Percentiles rank a stretch among this genome's conserved stretches.
phyloP scores from a whole-genome alignment of 2,329 filamentous ascomycete species.

The Rasamsonia emersonii region DNA sequence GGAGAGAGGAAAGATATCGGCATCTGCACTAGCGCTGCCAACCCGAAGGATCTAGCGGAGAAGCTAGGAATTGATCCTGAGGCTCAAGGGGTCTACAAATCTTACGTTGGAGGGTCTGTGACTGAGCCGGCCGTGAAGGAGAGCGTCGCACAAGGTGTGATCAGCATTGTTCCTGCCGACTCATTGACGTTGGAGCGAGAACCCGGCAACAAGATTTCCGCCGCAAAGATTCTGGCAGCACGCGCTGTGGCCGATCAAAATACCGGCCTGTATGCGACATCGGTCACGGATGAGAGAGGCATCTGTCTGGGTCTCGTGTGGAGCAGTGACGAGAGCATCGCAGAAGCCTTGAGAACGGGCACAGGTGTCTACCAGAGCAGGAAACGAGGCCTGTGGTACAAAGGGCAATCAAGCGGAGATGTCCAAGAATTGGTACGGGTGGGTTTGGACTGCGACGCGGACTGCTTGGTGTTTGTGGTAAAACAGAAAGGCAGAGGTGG shows the following conservation, averaged over 20 bases:
- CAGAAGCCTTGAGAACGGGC: slow-evolving; percentile 73
- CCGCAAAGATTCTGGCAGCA: slow-evolving; percentile 62
- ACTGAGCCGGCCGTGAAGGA: slow-evolving; percentile 42
- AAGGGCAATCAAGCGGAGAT: slow-evolving; percentile 89
- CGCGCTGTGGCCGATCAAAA: slow-evolving; percentile 72
- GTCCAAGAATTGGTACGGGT: slow-evolving; percentile 81
- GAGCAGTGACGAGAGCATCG: slow-evolving; percentile 83
- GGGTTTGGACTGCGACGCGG: slow-evolving; percentile 84
- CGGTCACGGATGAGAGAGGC: slow-evolving; percentile 83
- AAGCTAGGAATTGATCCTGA: slow-evolving; percentile 30
- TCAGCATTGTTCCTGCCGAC: slow-evolving; percentile 67
- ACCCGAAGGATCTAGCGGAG: slow-evolving; percentile 31
- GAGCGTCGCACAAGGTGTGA: slow-evolving; percentile 42
- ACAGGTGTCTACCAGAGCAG: slow-evolving; percentile 90
- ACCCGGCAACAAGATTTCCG: slow-evolving; percentile 51
- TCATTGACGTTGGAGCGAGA: slow-evolving; percentile 60
- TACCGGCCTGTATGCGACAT: slow-evolving; percentile 78
- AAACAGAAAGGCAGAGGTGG: slow-evolving; percentile 70
- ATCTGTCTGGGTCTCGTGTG: slow-evolving; percentile 84
- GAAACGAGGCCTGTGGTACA: slow-evolving; percentile 93
- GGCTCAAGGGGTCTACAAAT: slow-evolving; percentile 33
- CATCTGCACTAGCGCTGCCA: slow-evolving; percentile 23
- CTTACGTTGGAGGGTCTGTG: slow-evolving; percentile 26
- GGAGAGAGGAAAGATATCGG: slow-evolving; percentile 28
- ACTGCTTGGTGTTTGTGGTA: slow-evolving; percentile 84